A percentile compares a stretch with the other conserved stretches of the same genome.
phyloP scores from a whole-genome alignment of 2,329 filamentous ascomycete species.

The Cercospora citrullina region DNA sequence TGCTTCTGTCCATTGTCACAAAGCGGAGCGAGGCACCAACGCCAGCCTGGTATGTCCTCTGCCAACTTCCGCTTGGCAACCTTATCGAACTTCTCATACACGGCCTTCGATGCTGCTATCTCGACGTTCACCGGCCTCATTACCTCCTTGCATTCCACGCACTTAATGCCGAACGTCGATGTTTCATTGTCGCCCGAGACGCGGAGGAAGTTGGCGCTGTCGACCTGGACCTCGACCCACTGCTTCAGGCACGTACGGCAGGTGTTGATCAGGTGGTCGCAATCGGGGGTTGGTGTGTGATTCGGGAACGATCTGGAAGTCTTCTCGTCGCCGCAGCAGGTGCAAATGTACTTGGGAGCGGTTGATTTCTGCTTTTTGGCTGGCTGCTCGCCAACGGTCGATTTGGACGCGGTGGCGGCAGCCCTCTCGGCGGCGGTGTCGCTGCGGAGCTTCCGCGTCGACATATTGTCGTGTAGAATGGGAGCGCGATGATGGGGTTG shows the following conservation, averaged over 20 bases:
- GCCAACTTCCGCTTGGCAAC: slow-evolving; percentile 30
- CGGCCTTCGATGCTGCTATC: slow-evolving; percentile 46
- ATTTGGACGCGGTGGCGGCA: not conserved
- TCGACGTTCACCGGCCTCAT: slow-evolving; percentile 51
- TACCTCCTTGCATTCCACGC: slow-evolving; percentile 51
- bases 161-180: slow-evolving; percentile 48
- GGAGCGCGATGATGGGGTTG: not conserved
- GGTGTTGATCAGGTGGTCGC: slow-evolving; percentile 40
- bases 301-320: slow-evolving; percentile 34
- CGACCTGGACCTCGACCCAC: slow-evolving; percentile 40
- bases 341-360: slow-evolving; percentile 25
- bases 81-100: slow-evolving; percentile 42
- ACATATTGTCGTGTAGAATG: slow-evolving; percentile 4
- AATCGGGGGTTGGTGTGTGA: slow-evolving; percentile 39
- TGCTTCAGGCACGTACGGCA: slow-evolving; percentile 41
- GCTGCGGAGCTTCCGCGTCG: slow-evolving; percentile 18
- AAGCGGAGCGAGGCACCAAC: slow-evolving; percentile 53
- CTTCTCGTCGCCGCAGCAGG: slow-evolving; percentile 26
- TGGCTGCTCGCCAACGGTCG: not conserved
- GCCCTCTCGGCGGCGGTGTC: slow-evolving; percentile 8
- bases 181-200: slow-evolving; percentile 30
- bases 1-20: slow-evolving; percentile 56
- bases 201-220: slow-evolving; percentile 19
- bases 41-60: slow-evolving; percentile 44
- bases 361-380: slow-evolving; percentile 13